Evolutionary conservation across 176 grass and related monocot genomes (phyloP), one percentile per base, ranked within the genome.

Genomic region (Oropetium thomaeum): DNA sequence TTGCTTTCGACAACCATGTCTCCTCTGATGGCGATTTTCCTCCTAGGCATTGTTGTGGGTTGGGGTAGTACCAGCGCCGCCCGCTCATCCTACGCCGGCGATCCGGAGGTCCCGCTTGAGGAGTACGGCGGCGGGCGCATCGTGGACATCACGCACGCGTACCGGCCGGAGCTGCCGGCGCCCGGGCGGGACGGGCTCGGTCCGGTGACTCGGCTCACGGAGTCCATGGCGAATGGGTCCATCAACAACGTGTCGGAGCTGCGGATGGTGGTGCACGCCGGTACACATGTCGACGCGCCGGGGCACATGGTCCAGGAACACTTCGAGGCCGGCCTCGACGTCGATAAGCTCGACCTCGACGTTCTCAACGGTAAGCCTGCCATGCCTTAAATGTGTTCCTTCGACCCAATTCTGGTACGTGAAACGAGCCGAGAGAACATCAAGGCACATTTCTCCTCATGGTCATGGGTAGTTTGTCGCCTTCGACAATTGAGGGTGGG

Each of bases 61-160:
- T 23, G 6, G 29, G 48, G 54, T 26, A 8, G 19, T 10, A 34
- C 4, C 10, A 25, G 79, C 34, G 77, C 65, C 29, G 77, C 67
- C 26, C 35, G 82, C 72, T 75, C 77, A 13, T 51, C 57, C n/a
- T 77, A 88, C 71, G 2, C 42, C 42, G 8, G 76, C 45, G 45
- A n/a, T 3, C 15, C 4, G 11, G 28, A 28, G 44, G 45, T 25
- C 27, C 39, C 6, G 71, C 57, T 71, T 8, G 86, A 83, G 79
- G 90, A 89, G 86, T 64, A 86, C 79, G 90, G 76, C 79, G 80
- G 82, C 37, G 78, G 85, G 41, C 48, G 82, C 59, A 90, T 97
- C 83, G 15, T 97, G 37, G 90, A 97, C 77, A 97, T 93, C 62
- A 97, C 87, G 39, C 93, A 97, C 73, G 87, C 82, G 44, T 90